A percentile compares a stretch with the other conserved stretches of the same genome.
phyloP scores from a whole-genome alignment of 2,329 filamentous ascomycete species.

The Aspergillus oerlinghausenensis region DNA sequence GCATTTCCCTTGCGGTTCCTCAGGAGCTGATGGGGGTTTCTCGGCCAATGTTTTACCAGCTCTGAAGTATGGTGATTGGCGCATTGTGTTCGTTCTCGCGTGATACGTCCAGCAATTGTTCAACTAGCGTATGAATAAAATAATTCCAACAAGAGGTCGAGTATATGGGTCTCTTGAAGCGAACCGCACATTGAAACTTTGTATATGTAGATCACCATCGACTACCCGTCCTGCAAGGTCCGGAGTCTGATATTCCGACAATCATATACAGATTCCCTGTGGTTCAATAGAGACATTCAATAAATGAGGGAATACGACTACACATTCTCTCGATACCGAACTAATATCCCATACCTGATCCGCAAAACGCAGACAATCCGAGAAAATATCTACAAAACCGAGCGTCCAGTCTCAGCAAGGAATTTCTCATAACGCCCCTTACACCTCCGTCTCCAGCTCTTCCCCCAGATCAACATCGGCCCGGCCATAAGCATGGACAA shows the following conservation, averaged over 20 bases:
- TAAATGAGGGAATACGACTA: background rate
- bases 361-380: background rate
- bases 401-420: constrained; percentile 16
- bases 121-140: background rate
- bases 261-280: background rate
- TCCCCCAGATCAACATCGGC: constrained; percentile 30
- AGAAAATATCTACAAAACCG: background rate
- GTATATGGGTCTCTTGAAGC: background rate
- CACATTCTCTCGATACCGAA: too few species aligned
- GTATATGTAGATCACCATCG: background rate
- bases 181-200: background rate
- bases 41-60: background rate
- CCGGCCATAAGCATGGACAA: constrained; percentile 20
- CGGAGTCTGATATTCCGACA: background rate
- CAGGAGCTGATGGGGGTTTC: background rate
- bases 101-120: background rate
- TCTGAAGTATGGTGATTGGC: background rate
- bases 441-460: constrained; percentile 27
- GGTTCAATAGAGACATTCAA: background rate
- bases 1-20: background rate
- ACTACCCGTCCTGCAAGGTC: too few species aligned
- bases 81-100: background rate
- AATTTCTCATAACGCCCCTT: constrained; percentile 24
- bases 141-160: background rate
- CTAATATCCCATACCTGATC: background rate